These are phyloP conservation scores for Salisapilia sapeloensis DNA, from an alignment of 352 stramenopile species.

Conservation along the genomic window DNA sequence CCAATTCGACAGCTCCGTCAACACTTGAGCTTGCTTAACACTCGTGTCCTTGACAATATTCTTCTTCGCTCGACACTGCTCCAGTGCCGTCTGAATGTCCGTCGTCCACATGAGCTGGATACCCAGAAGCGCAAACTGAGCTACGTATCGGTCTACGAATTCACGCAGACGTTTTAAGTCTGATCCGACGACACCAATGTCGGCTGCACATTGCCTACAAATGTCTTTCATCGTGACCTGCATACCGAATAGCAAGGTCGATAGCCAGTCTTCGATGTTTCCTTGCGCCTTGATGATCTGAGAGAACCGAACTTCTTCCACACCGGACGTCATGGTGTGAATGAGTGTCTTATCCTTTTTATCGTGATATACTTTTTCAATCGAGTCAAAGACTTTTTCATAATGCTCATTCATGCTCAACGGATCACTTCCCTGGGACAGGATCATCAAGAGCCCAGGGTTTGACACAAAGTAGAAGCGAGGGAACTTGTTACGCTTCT, in stretches of 20 bases:
- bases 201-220: slow-evolving; percentile 84
- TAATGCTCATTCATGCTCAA: slow-evolving; percentile 98
- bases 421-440: slow-evolving; percentile 94
- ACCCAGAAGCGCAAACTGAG: slow-evolving; percentile 90
- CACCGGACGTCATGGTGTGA: slow-evolving; percentile 85
- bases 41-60: slow-evolving; percentile 97
- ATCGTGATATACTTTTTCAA: slow-evolving; percentile 95
- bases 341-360: slow-evolving; percentile 97
- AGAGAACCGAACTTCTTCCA: slow-evolving; percentile 91
- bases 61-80: slow-evolving; percentile 92
- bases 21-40: slow-evolving; percentile 84
- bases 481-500: slow-evolving; percentile 97
- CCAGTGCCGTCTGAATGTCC: slow-evolving; percentile 89
- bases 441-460: slow-evolving; percentile 92
- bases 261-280: slow-evolving; percentile 99
- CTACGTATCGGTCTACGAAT: slow-evolving; percentile 91
- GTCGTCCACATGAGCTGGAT: slow-evolving; percentile 96
- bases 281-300: slow-evolving; percentile 91
- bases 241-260: slow-evolving; percentile 89
- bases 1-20: slow-evolving; percentile 92
- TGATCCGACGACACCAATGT: slow-evolving; percentile 85
- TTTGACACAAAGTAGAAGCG: slow-evolving; percentile 99
- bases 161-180: slow-evolving; percentile 84
- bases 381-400: slow-evolving; percentile 98
- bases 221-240: slow-evolving; percentile 96